Conservation (phyloP, 108 stramenopile species). For the Conticribra guillardii region DNA sequence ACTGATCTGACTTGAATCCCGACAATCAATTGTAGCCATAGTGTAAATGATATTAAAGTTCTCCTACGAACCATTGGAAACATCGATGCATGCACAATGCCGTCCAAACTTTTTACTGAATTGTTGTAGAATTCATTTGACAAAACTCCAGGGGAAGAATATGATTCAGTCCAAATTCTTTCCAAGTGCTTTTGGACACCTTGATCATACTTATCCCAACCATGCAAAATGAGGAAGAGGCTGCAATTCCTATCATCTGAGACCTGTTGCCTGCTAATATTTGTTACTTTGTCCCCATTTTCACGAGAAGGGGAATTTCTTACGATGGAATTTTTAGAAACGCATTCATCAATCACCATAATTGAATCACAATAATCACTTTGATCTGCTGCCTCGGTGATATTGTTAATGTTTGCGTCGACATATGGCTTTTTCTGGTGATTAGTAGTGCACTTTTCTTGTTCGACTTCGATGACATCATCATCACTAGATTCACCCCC, state of each 20-base stretch:
- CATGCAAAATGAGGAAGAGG: slow-evolving; percentile 32
- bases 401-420: too few relatives aligned
- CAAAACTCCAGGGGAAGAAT: background rate
- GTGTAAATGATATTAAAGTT: slow-evolving; percentile 28
- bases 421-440: too few relatives aligned
- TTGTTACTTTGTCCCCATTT: slow-evolving; percentile 3
- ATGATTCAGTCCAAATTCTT: slow-evolving; percentile 28
- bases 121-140: slow-evolving; percentile 12
- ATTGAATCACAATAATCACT: too few relatives aligned
- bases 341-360: too few relatives aligned
- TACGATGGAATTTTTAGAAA: too few relatives aligned
- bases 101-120: slow-evolving; percentile 11
- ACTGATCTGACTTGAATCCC: slow-evolving; percentile 39
- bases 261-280: background rate
- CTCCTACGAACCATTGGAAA: slow-evolving; percentile 22
- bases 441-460: background rate
- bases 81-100: background rate
- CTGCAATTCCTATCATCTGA: background rate
- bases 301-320: background rate
- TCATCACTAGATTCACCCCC: slow-evolving; percentile 11
- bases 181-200: slow-evolving; percentile 27
- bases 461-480: slow-evolving; percentile 2
- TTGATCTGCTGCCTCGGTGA: too few relatives aligned
- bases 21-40: slow-evolving; percentile 36
- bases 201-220: slow-evolving; percentile 26